phyloP scores from a whole-genome alignment of 257 asterid species.

The Solanum chiquidenum region DNA sequence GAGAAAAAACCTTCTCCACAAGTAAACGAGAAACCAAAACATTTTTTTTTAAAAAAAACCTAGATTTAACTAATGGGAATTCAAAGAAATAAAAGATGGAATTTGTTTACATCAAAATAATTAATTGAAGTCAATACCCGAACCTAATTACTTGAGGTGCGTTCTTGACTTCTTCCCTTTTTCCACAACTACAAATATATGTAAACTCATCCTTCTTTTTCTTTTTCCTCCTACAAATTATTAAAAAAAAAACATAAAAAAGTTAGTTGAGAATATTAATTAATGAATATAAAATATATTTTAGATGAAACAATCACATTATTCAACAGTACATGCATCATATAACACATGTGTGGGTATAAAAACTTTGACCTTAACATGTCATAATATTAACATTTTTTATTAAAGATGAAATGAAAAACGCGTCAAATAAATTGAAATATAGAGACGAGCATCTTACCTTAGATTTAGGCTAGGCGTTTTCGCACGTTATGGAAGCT shows the following conservation, averaged over 20 bases:
- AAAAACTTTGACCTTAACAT: background rate
- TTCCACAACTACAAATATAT: background rate
- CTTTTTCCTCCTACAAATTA: background rate
- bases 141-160: slow-evolving; percentile 38
- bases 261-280: background rate
- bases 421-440: background rate
- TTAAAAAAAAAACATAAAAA: background rate
- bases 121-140: slow-evolving; percentile 61
- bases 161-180: slow-evolving; percentile 35
- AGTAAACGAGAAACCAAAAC: background rate
- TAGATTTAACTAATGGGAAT: background rate
- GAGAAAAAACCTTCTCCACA: background rate
- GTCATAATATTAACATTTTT: too few relatives aligned
- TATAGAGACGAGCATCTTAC: background rate
- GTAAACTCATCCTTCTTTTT: slow-evolving; percentile 9
- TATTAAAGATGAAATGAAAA: background rate
- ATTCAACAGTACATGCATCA: background rate
- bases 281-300: background rate
- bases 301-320: background rate
- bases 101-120: background rate
- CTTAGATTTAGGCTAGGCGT: slow-evolving; percentile 6
- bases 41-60: too few relatives aligned
- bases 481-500: slow-evolving; percentile 17
- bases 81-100: background rate
- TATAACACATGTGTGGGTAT: too few relatives aligned